A percentile compares a stretch with the other conserved stretches of the same genome.
Evolutionary conservation across 2,329 filamentous ascomycete species (phyloP).

Genomic region (Penicillium brevicompactum): DNA sequence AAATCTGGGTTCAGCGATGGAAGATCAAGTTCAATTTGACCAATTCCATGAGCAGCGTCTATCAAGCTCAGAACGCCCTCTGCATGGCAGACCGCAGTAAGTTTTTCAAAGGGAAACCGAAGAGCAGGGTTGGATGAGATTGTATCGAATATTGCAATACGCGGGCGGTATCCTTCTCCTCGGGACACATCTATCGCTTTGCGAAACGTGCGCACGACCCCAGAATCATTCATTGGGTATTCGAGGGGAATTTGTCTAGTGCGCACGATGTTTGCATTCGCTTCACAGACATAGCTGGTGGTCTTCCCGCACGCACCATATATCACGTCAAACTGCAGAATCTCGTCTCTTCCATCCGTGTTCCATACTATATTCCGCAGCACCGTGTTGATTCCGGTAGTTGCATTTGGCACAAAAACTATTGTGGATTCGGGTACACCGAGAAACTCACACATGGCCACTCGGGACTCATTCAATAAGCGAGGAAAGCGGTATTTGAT

Average conservation of each 20-base stretch:
- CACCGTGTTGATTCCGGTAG: slow-evolving; percentile 66
- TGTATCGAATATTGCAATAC: slow-evolving; percentile 73
- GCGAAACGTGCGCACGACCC: slow-evolving; percentile 51
- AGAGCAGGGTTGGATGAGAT: slow-evolving; percentile 75
- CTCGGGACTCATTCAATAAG: slow-evolving; percentile 64
- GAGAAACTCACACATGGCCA: slow-evolving; percentile 65
- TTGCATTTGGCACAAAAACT: slow-evolving; percentile 77
- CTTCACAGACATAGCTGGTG: slow-evolving; percentile 67
- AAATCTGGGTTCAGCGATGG: slow-evolving; percentile 71
- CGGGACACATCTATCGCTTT: slow-evolving; percentile 11
- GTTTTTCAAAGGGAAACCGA: slow-evolving; percentile 69
- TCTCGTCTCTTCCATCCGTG: slow-evolving; percentile 63
- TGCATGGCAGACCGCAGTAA: slow-evolving; percentile 64
- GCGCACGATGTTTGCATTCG: slow-evolving; percentile 50
- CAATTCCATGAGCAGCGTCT: slow-evolving; percentile 78
- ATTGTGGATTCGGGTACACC: slow-evolving; percentile 64
- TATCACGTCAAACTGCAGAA: slow-evolving; percentile 64
- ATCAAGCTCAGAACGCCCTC: slow-evolving; percentile 68
- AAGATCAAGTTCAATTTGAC: slow-evolving; percentile 71
- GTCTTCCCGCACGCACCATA: slow-evolving; percentile 75
- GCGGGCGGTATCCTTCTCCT: slow-evolving; percentile 28
- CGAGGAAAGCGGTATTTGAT: slow-evolving; percentile 67
- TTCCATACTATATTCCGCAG: slow-evolving; percentile 70
- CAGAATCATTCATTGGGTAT: slow-evolving; percentile 70
- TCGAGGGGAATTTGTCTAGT: slow-evolving; percentile 51